Base-by-base conservation (phyloP, 2,329 filamentous ascomycete species). In the Stromatinia cepivora region DNA sequence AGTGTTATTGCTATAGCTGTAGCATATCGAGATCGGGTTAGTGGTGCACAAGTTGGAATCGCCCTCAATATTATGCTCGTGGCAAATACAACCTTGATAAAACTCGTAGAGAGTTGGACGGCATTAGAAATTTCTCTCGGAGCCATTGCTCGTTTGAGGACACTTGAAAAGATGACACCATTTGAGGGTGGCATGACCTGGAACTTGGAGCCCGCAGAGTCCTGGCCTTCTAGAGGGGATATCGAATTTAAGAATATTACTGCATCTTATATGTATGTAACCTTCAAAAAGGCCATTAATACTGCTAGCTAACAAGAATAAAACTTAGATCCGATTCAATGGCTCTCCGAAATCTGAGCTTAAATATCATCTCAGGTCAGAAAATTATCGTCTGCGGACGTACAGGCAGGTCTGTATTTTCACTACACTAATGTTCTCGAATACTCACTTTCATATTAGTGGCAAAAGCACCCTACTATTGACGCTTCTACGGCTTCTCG, bases 81-180 rank as follows among this genome's bases (percentile, higher is more conserved):
- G 9, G 57, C 69, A 15, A 76, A 73, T 36, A 72, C 56, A 22
- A 75, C 73, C 17, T 46, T 77, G 4, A 46, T 73, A 1, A 69
- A 70, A 22, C 59, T 80, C 0, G 70, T 78, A 11, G 80, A 80
- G 25, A 82, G 80, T 56, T 89, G 85, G 85, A 88, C 86, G 0
- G 81, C 81, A 45, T 78, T 89, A 17, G 87, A 89, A 72, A 88
- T 85, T 0, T 83, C 84, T 57, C 83, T 89, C 57, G 86, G 86
- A 13, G 86, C 86, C 10, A 81, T 89, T 28, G 80, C 83, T 17
- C 81, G 87, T 34, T 81, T 88, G 72, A 86, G 84, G 74, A 80
- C 81, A 20, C 86, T 87, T 69, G 81, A 81, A 4, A 78, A 80
- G 72, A 79, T 84, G 67, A 77, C 76, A 66, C 76, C 77, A 6